Evolutionary conservation across 2,329 filamentous ascomycete genomes (phyloP), one percentile per base, ranked within the genome.

Genomic region (Mycosphaerella sp.): DNA sequence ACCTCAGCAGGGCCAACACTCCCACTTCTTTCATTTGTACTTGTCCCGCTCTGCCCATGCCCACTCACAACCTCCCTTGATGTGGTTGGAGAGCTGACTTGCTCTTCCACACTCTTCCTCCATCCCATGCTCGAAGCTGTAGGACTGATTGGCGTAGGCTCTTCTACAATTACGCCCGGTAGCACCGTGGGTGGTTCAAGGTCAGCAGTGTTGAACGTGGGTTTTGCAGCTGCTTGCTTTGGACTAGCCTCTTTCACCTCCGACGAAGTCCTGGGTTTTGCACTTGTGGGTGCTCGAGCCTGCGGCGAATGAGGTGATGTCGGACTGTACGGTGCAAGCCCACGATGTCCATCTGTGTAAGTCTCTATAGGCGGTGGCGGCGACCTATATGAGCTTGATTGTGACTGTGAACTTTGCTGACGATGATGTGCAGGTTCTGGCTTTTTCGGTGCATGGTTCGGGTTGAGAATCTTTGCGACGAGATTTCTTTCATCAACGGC

Each of bases 331-430:
- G 63, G 65, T 4, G 58, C 61, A 9, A 75, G 59, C 10, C 72
- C 72, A 34, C 72, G 65, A 49, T 72, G 71, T 2, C 63, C 62
- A 25, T 67, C 65, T 2, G 59, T 63, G 37, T 59, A 64, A 10
- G 54, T 53, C 17, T 46, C 32, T 3, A 49, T 44, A 5, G 43
- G 50, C 16, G 44, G 44, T 10, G 27, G 45, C 16, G 44, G 21
- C 18, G 36, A 28, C 25, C 17, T 17, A 13, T 16, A 17, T 13
- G 27, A 34, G 7, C 18, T 21, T 4, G 45, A 49, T 8, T 49
- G 44, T 6, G 34, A 47, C 1, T 44, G n/a, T 14, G 44, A 50
- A 14, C 49, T 52, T 6, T 42, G 36, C 4, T 36, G 45, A 8
- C 54, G 52, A 46, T 59, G 54, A 32, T 62, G 53, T 41, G 52